phyloP scores from a whole-genome alignment of 148 eudicot genomes.

The Chenopodium album region DNA sequence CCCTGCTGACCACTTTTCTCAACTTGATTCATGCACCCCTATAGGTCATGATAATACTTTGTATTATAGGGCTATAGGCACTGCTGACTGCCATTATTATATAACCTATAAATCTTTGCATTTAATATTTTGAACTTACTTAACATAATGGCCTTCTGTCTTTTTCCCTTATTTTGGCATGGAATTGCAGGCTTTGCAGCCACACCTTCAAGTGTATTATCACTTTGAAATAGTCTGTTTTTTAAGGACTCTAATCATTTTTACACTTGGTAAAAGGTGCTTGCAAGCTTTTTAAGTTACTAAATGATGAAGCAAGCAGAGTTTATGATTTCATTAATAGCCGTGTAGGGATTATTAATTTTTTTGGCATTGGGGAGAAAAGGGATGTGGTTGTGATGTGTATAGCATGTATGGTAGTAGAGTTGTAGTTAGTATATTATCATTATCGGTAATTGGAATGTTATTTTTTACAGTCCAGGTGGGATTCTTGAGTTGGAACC shows the following conservation, averaged over 20 bases:
- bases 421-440: background rate
- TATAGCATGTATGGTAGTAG: background rate
- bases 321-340: background rate
- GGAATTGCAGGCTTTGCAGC: background rate
- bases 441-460: background rate
- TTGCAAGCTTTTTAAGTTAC: too few species aligned
- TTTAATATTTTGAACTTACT: background rate
- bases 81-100: background rate
- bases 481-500: slow-evolving; percentile 82
- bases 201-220: background rate
- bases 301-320: too few species aligned
- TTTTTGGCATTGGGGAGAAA: too few species aligned
- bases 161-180: background rate
- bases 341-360: background rate
- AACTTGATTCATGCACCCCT: background rate
- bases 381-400: too few species aligned
- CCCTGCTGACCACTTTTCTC: background rate
- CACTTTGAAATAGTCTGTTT: background rate
- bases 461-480: slow-evolving; percentile 50
- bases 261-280: too few species aligned
- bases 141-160: background rate
- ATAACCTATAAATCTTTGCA: background rate
- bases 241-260: too few species aligned
- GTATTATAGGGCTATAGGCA: background rate
- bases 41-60: background rate